Percentiles rank a stretch among this genome's conserved stretches.
phyloP scores from a whole-genome alignment of 768 basidiomycete species.

The Rhizopogon rudus region DNA sequence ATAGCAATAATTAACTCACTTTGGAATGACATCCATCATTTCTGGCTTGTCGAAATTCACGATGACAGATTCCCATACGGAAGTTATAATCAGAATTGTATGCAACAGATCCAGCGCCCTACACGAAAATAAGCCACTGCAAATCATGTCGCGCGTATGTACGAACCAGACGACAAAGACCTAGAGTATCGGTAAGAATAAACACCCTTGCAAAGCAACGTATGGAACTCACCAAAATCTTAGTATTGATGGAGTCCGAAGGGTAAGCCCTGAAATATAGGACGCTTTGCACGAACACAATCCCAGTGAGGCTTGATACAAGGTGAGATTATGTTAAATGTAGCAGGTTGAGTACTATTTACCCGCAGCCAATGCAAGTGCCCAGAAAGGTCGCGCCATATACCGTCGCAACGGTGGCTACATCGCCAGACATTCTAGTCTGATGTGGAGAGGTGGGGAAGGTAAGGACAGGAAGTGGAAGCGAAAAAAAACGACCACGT shows the following conservation, averaged over 20 bases:
- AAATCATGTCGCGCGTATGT: not conserved
- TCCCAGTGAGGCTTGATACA: conserved; percentile 21
- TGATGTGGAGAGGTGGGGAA: not conserved
- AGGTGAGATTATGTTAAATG: not conserved
- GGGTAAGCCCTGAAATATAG: conserved; percentile 28
- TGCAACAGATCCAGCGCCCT: conserved; percentile 23
- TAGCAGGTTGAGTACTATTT: not conserved
- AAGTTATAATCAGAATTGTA: conserved; percentile 19
- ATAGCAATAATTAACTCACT: conserved; percentile 8
- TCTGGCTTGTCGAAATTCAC: conserved; percentile 18
- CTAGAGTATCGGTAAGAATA: conserved; percentile 4
- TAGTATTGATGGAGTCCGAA: conserved; percentile 19
- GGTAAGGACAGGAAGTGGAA: conserved; percentile 28
- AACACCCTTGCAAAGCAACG: not conserved
- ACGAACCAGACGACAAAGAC: conserved; percentile 22
- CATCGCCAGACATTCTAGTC: conserved; percentile 23
- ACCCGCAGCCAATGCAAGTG: conserved; percentile 26
- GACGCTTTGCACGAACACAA: conserved; percentile 26
- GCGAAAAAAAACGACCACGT: conserved; percentile 7
- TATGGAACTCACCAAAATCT: conserved; percentile 18
- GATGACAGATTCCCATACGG: conserved; percentile 25
- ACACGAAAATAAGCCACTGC: not conserved
- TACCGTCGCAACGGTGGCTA: conserved; percentile 23
- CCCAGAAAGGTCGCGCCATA: conserved; percentile 28
- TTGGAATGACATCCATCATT: conserved; percentile 23